Evolutionary conservation across 1,284 basidiomycete species (phyloP).

Genomic region (Ceratobasidium sp.): DNA sequence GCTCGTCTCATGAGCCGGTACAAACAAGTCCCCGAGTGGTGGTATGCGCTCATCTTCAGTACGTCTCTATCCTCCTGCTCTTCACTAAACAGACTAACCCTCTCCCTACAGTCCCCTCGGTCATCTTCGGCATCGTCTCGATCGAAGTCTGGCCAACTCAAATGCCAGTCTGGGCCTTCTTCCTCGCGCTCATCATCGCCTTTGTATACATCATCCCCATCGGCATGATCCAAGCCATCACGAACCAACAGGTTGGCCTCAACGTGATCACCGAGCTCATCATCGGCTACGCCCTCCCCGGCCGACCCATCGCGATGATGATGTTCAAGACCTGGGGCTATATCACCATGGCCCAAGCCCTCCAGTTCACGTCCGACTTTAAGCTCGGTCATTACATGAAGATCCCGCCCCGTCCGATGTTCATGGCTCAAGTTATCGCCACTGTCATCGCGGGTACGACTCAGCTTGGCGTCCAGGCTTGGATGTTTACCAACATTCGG

Average conservation of each 20-base stretch:
- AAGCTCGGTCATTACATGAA: conserved; percentile 68
- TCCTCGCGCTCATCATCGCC: conserved; percentile 58
- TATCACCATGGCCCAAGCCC: conserved; percentile 63
- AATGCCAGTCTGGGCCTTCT: conserved; percentile 70
- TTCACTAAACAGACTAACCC: conserved; percentile 32
- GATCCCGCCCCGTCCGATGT: conserved; percentile 64
- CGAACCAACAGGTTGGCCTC: conserved; percentile 56
- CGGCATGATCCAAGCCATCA: conserved; percentile 58
- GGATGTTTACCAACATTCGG: conserved; percentile 61
- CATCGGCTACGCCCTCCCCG: conserved; percentile 67
- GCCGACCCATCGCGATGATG: conserved; percentile 71
- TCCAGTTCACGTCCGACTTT: conserved; percentile 71
- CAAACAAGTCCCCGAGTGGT: conserved; percentile 81
- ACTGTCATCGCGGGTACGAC: conserved; percentile 61
- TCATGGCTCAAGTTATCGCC: conserved; percentile 61
- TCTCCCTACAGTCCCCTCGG: conserved; percentile 17
- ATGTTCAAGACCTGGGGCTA: conserved; percentile 71
- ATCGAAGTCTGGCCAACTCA: conserved; percentile 78
- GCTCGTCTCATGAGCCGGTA: conserved; percentile 83
- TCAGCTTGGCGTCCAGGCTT: conserved; percentile 62
- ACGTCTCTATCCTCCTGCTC: conserved; percentile 48
- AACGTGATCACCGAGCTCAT: conserved; percentile 66
- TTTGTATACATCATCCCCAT: conserved; percentile 58
- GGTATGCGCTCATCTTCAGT: conserved; percentile 56
- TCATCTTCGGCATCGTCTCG: conserved; percentile 71